Percentiles rank a stretch among this genome's conserved stretches.
Conservation (phyloP, 2,329 filamentous ascomycete genomes). For the Epichloe coenophiala region DNA sequence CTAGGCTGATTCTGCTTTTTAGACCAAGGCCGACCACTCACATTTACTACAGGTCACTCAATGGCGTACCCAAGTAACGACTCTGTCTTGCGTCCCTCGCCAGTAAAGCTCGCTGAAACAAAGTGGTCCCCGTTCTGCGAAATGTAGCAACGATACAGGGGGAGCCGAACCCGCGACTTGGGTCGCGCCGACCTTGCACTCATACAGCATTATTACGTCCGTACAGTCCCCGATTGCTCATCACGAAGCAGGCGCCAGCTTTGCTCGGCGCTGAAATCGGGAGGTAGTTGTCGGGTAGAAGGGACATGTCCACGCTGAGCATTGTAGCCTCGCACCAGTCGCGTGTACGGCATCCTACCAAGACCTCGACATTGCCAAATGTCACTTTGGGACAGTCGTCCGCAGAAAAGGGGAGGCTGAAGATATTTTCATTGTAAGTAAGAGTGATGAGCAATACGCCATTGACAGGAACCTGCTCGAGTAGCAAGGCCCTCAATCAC, state of each 20-base stretch:
- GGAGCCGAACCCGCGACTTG: not conserved
- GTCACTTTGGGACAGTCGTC: not conserved
- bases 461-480: not conserved
- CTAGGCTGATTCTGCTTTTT: too few species aligned
- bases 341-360: not conserved
- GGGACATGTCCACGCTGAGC: not conserved
- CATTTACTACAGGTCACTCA: not conserved
- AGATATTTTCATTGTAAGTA: not conserved
- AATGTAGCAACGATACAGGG: not conserved
- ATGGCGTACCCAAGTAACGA: conserved; percentile 34
- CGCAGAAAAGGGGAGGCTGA: not conserved
- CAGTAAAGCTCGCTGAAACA: not conserved
- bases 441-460: not conserved
- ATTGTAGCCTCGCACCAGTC: not conserved
- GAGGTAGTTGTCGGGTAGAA: not conserved
- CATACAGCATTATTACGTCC: not conserved
- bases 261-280: not conserved
- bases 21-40: too few species aligned
- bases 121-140: not conserved
- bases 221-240: not conserved
- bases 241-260: not conserved
- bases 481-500: conserved; percentile 1
- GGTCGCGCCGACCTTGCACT: not conserved
- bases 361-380: not conserved
- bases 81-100: conserved; percentile 20